Evolutionary conservation across 768 basidiomycete species (phyloP).

Genomic region (Lactarius psammicola): DNA sequence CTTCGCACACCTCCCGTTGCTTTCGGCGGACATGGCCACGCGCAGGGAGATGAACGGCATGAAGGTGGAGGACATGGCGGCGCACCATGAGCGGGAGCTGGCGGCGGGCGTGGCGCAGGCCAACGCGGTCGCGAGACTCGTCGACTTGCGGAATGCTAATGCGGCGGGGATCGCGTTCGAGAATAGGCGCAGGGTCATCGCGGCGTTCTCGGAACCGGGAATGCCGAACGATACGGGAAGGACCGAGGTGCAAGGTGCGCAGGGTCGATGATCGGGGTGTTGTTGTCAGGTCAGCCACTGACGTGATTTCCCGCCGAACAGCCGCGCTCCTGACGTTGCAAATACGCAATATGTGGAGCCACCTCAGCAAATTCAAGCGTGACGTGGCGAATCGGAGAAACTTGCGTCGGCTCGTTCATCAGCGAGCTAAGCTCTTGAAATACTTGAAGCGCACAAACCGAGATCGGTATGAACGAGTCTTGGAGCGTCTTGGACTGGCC

Average conservation of each 20-base stretch:
- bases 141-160: slow-evolving; percentile 87
- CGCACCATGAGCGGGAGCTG: slow-evolving; percentile 32
- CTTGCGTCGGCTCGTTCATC: slow-evolving; percentile 75
- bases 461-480: slow-evolving; percentile 68
- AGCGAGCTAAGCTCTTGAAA: slow-evolving; percentile 77
- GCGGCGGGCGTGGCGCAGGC: slow-evolving; percentile 46
- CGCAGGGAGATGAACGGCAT: slow-evolving; percentile 8
- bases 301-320: slow-evolving; percentile 37
- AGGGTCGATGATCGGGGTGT: no score
- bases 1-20: slow-evolving; percentile 62
- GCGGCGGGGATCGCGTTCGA: slow-evolving; percentile 84
- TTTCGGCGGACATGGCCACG: slow-evolving; percentile 40
- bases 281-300: no score
- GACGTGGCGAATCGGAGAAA: slow-evolving; percentile 77
- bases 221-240: slow-evolving; percentile 76
- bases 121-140: slow-evolving; percentile 58
- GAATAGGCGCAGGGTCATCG: slow-evolving; percentile 77
- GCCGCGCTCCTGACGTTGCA: slow-evolving; percentile 84
- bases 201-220: slow-evolving; percentile 69
- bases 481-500: slow-evolving; percentile 76
- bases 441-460: slow-evolving; percentile 69
- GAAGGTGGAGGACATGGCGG: background rate
- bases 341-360: slow-evolving; percentile 80
- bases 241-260: slow-evolving; percentile 88
- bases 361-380: slow-evolving; percentile 62